Conservation (phyloP, 2,329 filamentous ascomycete genomes). For the Exserohilum turcica region DNA sequence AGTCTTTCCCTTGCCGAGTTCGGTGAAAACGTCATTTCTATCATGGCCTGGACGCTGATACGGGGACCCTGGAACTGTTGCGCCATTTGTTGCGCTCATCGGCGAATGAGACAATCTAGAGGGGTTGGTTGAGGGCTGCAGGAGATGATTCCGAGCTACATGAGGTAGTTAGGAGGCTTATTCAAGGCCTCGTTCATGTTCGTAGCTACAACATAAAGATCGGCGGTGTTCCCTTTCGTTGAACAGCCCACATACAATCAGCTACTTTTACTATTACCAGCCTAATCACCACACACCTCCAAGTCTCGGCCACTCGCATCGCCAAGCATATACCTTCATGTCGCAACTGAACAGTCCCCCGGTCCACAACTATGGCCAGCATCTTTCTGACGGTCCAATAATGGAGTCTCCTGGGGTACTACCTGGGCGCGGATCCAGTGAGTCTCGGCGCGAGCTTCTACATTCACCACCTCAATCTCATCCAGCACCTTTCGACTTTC, state of each 20-base stretch:
- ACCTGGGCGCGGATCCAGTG: conserved; percentile 21
- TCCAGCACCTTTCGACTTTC: conserved; percentile 30
- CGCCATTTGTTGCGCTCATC: conserved; percentile 32
- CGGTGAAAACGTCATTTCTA: conserved; percentile 34
- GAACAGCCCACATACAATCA: neutral
- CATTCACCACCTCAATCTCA: conserved; percentile 36
- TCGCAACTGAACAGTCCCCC: conserved; percentile 25
- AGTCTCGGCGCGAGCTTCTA: conserved; percentile 37
- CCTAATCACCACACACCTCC: neutral
- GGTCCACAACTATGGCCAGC: conserved; percentile 38
- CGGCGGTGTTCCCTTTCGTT: conserved; percentile 13
- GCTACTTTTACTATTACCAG: neutral
- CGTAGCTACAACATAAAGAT: conserved; percentile 24
- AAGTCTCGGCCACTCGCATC: conserved; percentile 9
- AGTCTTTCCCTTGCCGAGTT: conserved; percentile 10
- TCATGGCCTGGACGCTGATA: conserved; percentile 27
- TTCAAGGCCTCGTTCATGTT: conserved; percentile 18
- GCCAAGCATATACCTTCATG: conserved; percentile 21
- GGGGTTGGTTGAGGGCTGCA: conserved; percentile 3
- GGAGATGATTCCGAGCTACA: conserved; percentile 16
- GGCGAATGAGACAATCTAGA: conserved; percentile 27
- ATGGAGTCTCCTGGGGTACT: conserved; percentile 32
- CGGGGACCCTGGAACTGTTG: conserved; percentile 18
- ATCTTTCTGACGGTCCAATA: conserved; percentile 35
- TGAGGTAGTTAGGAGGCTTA: conserved; percentile 19